A percentile compares a stretch with the other conserved stretches of the same genome.
Evolutionary conservation across 371 early-diverging fungal species (phyloP).

Genomic region (Mortierella sp.): DNA sequence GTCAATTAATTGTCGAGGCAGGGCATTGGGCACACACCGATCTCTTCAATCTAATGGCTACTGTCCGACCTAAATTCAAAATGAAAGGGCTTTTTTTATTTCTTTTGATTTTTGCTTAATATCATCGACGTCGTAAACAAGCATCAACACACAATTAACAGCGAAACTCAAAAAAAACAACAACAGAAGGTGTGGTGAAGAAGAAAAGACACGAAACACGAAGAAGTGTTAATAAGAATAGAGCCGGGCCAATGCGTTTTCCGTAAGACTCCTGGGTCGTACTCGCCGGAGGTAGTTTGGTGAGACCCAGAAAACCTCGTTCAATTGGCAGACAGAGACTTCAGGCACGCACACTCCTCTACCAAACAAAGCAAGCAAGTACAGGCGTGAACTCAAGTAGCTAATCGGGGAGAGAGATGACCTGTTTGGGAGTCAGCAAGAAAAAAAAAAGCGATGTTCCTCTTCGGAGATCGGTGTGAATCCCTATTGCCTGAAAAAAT

Average conservation of each 20-base stretch:
- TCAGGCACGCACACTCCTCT: no score
- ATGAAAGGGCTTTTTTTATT: not conserved
- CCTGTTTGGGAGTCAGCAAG: not conserved
- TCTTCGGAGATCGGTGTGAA: constrained; percentile 3
- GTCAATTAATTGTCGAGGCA: not conserved
- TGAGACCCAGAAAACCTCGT: not conserved
- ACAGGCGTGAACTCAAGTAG: not conserved
- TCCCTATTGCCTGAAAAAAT: not conserved
- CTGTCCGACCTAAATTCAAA: not conserved
- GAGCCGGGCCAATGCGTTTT: not conserved
- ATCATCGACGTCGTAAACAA: not conserved
- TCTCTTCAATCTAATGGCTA: not conserved
- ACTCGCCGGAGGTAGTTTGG: not conserved
- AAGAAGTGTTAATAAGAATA: not conserved
- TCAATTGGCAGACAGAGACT: not conserved
- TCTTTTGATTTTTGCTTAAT: not conserved
- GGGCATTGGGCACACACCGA: not conserved
- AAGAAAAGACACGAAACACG: not conserved
- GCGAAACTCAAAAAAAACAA: not conserved
- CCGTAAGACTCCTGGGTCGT: not conserved
- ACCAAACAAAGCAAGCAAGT: not conserved
- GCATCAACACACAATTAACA: not conserved
- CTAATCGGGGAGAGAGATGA: not conserved
- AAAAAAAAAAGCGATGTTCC: not conserved
- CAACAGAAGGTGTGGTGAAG: not conserved